Evolutionary conservation across 2,329 filamentous ascomycete species (phyloP).

Genomic region (Alternaria ethzedia): DNA sequence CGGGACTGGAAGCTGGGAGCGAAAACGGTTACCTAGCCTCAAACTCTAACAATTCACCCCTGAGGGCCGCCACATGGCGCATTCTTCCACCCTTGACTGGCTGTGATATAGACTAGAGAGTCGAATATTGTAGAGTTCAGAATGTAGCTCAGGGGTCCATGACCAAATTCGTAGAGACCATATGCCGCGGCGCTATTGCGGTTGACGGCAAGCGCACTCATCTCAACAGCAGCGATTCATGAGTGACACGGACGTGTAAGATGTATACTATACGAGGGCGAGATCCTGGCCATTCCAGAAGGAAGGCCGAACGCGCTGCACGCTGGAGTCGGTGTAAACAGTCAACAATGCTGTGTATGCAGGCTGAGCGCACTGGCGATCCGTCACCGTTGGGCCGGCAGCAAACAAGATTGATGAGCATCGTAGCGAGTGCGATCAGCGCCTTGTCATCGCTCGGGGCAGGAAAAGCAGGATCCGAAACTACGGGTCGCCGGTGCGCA

Average conservation of each 20-base stretch:
- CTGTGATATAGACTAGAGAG: background rate
- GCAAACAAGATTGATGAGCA: background rate
- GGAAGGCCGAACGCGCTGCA: background rate
- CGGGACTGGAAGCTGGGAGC: conserved; percentile 12
- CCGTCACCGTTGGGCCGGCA: background rate
- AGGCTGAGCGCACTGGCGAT: background rate
- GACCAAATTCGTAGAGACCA: background rate
- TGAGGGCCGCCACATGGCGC: background rate
- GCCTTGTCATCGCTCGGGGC: conserved; percentile 1
- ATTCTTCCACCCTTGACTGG: conserved; percentile 2
- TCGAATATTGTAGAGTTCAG: background rate
- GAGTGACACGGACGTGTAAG: background rate
- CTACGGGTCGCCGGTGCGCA: conserved; percentile 8
- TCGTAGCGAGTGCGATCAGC: conserved; percentile 18
- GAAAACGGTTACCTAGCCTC: conserved; percentile 4
- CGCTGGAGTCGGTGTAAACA: background rate
- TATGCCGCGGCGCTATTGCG: conserved; percentile 1
- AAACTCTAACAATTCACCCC: conserved; percentile 2
- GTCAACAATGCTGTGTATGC: conserved; percentile 2
- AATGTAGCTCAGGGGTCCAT: conserved; percentile 4
- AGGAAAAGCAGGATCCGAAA: conserved; percentile 16
- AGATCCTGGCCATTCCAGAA: background rate
- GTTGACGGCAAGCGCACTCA: background rate
- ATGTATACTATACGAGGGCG: conserved; percentile 1
- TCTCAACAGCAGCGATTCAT: conserved; percentile 3